Evolutionary conservation across 139 green algal genomes (phyloP).

Genomic region (Micractinium conductrix): DNA sequence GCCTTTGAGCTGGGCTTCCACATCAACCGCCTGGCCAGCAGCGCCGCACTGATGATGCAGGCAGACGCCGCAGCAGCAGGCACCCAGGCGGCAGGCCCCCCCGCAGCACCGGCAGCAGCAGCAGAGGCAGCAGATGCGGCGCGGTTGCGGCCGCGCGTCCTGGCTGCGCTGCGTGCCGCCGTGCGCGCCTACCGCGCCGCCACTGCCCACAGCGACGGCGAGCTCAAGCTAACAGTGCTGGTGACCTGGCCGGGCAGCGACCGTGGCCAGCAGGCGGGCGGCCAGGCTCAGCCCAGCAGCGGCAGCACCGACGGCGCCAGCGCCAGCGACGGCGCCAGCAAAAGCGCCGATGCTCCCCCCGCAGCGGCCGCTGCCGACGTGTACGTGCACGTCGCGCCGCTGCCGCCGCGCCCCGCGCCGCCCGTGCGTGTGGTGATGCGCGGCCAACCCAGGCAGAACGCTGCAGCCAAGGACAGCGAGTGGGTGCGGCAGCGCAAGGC

Average conservation of each 20-base stretch:
- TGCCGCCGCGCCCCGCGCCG: slow-evolving; percentile 47
- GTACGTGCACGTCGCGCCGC: slow-evolving; percentile 51
- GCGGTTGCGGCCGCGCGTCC: slow-evolving; percentile 31
- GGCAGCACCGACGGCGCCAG: neutral
- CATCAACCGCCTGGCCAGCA: slow-evolving; percentile 61
- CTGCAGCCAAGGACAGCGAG: slow-evolving; percentile 72
- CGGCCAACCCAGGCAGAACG: slow-evolving; percentile 60
- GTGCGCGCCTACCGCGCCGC: slow-evolving; percentile 27
- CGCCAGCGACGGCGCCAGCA: too few relatives aligned
- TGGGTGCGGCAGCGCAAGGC: slow-evolving; percentile 66
- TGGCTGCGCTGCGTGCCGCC: slow-evolving; percentile 36
- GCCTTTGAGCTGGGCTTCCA: slow-evolving; percentile 70
- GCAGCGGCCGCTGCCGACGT: slow-evolving; percentile 20
- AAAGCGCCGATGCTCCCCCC: too few relatives aligned
- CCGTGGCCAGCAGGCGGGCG: neutral
- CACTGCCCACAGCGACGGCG: neutral
- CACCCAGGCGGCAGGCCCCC: too few relatives aligned
- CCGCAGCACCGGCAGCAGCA: neutral
- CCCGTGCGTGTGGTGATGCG: slow-evolving; percentile 53
- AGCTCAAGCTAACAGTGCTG: slow-evolving; percentile 59
- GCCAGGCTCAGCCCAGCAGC: neutral
- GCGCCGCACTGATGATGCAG: slow-evolving; percentile 57
- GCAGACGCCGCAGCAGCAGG: slow-evolving; percentile 20
- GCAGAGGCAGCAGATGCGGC: neutral
- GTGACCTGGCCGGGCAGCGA: slow-evolving; percentile 50